phyloP scores from a whole-genome alignment of 352 stramenopile genomes.

The Pythium dissotocum region DNA sequence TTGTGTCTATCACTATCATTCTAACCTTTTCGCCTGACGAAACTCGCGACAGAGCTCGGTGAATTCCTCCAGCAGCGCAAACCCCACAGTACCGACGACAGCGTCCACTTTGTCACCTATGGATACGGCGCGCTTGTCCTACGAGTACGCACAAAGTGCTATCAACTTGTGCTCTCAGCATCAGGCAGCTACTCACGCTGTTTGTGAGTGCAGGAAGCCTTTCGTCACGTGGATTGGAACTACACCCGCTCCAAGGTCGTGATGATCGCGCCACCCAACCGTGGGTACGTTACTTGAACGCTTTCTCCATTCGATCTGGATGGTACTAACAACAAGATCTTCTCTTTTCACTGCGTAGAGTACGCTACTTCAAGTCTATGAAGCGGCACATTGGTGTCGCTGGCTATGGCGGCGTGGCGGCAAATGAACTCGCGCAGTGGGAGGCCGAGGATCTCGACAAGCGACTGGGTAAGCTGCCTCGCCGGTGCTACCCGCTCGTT shows the following conservation, averaged over 20 bases:
- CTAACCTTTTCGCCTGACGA: no score
- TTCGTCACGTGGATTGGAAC: conserved; percentile 72
- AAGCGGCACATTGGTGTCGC: conserved; percentile 53
- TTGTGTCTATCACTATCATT: no score
- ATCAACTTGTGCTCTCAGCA: no score
- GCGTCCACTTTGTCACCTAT: conserved; percentile 71
- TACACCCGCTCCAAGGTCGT: conserved; percentile 70
- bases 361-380: conserved; percentile 61
- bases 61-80: conserved; percentile 60
- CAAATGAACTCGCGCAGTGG: conserved; percentile 54
- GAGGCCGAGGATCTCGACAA: conserved; percentile 41
- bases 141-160: no score
- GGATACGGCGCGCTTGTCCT: conserved; percentile 72
- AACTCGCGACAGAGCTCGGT: conserved; percentile 37
- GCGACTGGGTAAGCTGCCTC: conserved; percentile 66
- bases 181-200: no score
- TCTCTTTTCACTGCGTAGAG: no score
- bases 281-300: conserved; percentile 42
- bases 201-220: no score
- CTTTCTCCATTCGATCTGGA: no score
- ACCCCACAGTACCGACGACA: conserved; percentile 54
- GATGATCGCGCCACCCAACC: conserved; percentile 72
- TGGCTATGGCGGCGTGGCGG: conserved; percentile 59
- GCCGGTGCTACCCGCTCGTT: conserved; percentile 59
- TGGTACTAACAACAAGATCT: no score